Evolutionary conservation across 345 rosid genomes (phyloP).

Genomic region (Gynandropsis gynandra): DNA sequence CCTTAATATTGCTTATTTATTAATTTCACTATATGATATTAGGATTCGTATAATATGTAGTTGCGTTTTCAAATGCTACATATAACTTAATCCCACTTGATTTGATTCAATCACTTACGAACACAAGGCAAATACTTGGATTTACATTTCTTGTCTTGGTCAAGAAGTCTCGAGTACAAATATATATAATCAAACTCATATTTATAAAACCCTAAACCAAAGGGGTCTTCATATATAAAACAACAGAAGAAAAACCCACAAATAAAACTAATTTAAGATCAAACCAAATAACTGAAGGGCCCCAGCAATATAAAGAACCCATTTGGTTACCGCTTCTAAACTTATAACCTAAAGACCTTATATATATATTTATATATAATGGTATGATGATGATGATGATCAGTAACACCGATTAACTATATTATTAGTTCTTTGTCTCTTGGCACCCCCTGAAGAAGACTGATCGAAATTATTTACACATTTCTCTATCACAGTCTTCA

Average conservation of each 20-base stretch:
- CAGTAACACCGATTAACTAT: conserved; percentile 24
- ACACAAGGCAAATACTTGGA: no score
- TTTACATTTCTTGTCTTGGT: conserved; percentile 26
- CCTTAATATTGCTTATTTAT: no score
- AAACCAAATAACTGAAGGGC: conserved; percentile 5
- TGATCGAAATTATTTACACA: conserved; percentile 51
- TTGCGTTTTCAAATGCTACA: no score
- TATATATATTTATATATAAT: no score
- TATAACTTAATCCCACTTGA: no score
- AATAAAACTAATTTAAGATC: neutral
- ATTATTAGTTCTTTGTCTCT: conserved; percentile 76
- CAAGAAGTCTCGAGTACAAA: conserved; percentile 16
- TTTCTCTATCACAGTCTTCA: conserved; percentile 91
- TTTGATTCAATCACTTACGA: no score
- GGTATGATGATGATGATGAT: no score
- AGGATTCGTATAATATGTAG: no score
- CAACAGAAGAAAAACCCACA: conserved; percentile 27
- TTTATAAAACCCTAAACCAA: conserved; percentile 21
- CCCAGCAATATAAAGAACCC: conserved; percentile 18
- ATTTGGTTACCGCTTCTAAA: no score
- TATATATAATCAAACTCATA: conserved; percentile 19
- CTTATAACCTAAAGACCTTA: conserved; percentile 31
- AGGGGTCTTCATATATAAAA: conserved; percentile 26
- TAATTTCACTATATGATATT: no score
- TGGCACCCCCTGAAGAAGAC: conserved; percentile 70